Evolutionary conservation across 495 filamentous ascomycete genomes (phyloP).

Genomic region (Stereocaulon alpinum): DNA sequence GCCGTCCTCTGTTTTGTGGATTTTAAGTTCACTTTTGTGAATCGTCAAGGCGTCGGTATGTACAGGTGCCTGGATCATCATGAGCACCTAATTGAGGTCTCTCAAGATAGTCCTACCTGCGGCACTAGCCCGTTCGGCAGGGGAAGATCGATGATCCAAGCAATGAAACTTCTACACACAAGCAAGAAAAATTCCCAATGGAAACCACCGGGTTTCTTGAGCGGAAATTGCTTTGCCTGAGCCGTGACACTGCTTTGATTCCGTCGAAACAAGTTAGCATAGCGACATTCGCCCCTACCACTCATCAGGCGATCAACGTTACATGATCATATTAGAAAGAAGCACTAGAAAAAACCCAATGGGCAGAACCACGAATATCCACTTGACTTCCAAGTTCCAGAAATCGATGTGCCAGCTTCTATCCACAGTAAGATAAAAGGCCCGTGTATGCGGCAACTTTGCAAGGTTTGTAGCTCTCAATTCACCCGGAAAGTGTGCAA

Average conservation of each 20-base stretch:
- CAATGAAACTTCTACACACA: constrained; percentile 33
- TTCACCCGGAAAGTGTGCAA: constrained; percentile 14
- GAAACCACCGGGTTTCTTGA: constrained; percentile 37
- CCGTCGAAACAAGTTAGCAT: constrained; percentile 3
- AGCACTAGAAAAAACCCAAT: constrained; percentile 35
- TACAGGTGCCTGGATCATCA: constrained; percentile 27
- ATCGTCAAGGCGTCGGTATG: constrained; percentile 30
- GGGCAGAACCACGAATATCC: constrained; percentile 36
- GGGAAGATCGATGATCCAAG: constrained; percentile 34
- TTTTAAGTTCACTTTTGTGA: constrained; percentile 21
- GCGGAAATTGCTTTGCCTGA: constrained; percentile 36
- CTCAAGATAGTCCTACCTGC: too few species aligned
- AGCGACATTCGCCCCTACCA: background rate
- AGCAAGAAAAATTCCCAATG: constrained; percentile 41
- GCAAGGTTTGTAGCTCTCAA: constrained; percentile 17
- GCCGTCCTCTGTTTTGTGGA: constrained; percentile 24
- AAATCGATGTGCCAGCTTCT: constrained; percentile 35
- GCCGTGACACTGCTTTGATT: constrained; percentile 31
- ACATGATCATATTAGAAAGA: constrained; percentile 39
- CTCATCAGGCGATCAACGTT: background rate
- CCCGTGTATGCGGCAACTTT: constrained; percentile 29
- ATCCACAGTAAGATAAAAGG: constrained; percentile 34
- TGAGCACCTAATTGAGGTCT: too few species aligned
- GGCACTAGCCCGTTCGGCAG: constrained; percentile 36
- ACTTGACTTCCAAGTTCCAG: constrained; percentile 32